Conservation (phyloP, 1,284 basidiomycete genomes). For the Gomphus bonarii region DNA sequence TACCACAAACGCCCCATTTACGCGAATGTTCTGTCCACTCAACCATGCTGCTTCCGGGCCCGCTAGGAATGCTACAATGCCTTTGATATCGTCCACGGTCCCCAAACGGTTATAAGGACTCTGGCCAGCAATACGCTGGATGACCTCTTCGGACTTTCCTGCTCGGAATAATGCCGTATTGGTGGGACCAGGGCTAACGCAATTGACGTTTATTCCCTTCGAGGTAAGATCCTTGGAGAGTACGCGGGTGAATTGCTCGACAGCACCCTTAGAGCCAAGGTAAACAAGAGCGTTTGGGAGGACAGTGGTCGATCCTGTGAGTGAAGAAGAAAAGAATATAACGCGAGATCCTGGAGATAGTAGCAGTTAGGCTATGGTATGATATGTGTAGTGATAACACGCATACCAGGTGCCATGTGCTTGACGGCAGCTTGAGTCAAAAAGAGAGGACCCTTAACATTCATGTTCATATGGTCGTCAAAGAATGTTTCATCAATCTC, state of each 20-base stretch:
- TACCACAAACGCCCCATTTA: constrained; percentile 29
- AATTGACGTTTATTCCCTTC: constrained; percentile 46
- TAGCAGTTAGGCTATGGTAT: not conserved
- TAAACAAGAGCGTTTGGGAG: constrained; percentile 40
- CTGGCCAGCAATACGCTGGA: constrained; percentile 34
- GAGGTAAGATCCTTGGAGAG: constrained; percentile 46
- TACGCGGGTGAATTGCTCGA: constrained; percentile 49
- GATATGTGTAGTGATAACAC: constrained; percentile 6
- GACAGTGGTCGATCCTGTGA: constrained; percentile 34
- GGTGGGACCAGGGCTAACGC: constrained; percentile 42
- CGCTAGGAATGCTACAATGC: constrained; percentile 41
- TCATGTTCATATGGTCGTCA: constrained; percentile 38
- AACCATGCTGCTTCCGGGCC: constrained; percentile 44
- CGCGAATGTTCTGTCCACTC: constrained; percentile 43
- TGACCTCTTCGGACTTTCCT: constrained; percentile 37
- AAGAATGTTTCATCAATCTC: constrained; percentile 41
- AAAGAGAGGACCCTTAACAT: constrained; percentile 51
- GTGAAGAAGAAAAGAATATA: constrained; percentile 43
- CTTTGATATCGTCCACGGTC: constrained; percentile 41
- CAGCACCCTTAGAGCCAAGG: constrained; percentile 43
- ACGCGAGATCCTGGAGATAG: constrained; percentile 35
- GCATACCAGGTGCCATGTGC: constrained; percentile 33
- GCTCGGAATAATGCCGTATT: constrained; percentile 43
- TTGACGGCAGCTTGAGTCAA: constrained; percentile 36
- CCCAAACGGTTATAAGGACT: constrained; percentile 39